These are phyloP conservation scores for Nadsonia starkeyi-henricii DNA, from an alignment of 1,139 yeast genomes.

Conservation along the genomic window DNA sequence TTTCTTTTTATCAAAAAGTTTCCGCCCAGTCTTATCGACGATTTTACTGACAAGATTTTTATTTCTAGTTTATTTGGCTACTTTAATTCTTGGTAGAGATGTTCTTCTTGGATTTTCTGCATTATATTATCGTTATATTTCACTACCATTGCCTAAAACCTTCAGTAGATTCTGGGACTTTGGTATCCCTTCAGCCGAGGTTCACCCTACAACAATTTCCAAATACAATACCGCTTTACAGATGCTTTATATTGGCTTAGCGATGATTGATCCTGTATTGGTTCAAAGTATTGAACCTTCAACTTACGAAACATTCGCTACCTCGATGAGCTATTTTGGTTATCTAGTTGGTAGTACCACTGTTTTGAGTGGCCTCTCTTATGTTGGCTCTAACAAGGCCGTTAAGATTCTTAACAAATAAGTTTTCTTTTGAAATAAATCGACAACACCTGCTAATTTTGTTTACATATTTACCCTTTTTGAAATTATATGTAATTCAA, in stretches of 20 bases:
- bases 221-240: conserved; percentile 84
- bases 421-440: background rate
- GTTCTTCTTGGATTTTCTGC: conserved; percentile 64
- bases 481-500: no score
- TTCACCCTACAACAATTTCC: conserved; percentile 77
- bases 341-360: conserved; percentile 67
- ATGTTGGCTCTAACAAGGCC: conserved; percentile 54
- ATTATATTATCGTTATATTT: conserved; percentile 52
- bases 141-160: conserved; percentile 69
- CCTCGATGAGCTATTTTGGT: conserved; percentile 28
- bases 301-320: conserved; percentile 12
- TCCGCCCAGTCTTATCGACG: no score
- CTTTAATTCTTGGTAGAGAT: conserved; percentile 74
- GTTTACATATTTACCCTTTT: no score
- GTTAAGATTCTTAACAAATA: conserved; percentile 31
- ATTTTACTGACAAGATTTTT: background rate
- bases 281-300: conserved; percentile 21
- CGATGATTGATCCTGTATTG: conserved; percentile 54
- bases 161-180: conserved; percentile 61
- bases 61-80: conserved; percentile 38
- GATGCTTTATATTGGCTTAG: conserved; percentile 74
- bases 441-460: no score
- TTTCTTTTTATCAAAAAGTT: no score
- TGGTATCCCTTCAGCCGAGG: conserved; percentile 71
- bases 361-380: conserved; percentile 62